Percentiles rank a stretch among this genome's conserved stretches.
These are phyloP conservation scores for Leptographium wingfieldii DNA, from an alignment of 2,329 filamentous ascomycete species.

Conservation along the genomic window DNA sequence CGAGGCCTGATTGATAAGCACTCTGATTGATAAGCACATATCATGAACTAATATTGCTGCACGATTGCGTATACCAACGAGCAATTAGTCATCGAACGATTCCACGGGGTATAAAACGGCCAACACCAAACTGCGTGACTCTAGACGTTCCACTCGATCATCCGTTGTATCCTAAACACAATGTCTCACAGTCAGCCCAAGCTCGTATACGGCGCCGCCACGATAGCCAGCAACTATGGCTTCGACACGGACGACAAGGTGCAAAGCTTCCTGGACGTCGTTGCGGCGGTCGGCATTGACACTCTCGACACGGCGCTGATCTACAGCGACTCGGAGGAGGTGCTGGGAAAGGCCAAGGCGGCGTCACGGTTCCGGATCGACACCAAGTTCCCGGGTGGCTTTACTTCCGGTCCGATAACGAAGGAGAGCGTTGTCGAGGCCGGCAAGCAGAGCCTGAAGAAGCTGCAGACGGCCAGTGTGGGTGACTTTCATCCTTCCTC, in stretches of 20 bases:
- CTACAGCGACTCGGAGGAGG: conserved; percentile 21
- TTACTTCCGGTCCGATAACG: conserved; percentile 14
- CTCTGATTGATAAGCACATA: too few relatives aligned
- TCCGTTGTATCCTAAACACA: not conserved
- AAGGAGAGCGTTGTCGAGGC: not conserved
- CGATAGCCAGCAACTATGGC: not conserved
- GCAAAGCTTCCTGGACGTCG: conserved; percentile 13
- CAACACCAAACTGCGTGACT: too few relatives aligned
- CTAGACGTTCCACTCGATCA: not conserved
- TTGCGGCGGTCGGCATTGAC: conserved; percentile 16
- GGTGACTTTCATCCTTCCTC: not conserved
- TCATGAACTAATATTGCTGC: too few relatives aligned
- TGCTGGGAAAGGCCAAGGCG: conserved; percentile 17
- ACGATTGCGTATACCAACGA: too few relatives aligned
- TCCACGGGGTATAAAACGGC: too few relatives aligned
- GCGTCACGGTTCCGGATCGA: conserved; percentile 21
- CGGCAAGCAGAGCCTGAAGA: not conserved
- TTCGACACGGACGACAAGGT: conserved; percentile 16
- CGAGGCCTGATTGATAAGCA: too few relatives aligned
- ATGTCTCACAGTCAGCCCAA: not conserved
- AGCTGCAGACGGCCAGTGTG: not conserved
- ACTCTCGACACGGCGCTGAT: conserved; percentile 21
- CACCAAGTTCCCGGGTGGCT: conserved; percentile 18
- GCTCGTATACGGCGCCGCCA: not conserved
- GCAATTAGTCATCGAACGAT: not conserved